phyloP scores from a whole-genome alignment of 73 alveolate genomes.

The Halteria grandinella region DNA sequence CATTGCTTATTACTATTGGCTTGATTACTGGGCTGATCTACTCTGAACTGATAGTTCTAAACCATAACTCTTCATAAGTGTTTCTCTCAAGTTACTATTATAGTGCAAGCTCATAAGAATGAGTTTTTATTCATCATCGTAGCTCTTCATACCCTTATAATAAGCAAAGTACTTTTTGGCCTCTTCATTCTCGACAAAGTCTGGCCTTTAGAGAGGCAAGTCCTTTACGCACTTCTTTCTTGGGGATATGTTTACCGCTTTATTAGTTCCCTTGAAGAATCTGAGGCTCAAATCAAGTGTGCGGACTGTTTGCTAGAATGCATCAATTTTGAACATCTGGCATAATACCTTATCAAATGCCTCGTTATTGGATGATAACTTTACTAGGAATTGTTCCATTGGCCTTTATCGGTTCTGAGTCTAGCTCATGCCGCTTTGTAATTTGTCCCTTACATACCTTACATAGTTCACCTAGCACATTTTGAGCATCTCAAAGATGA shows the following conservation, averaged over 20 bases:
- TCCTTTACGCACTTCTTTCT: too few species aligned
- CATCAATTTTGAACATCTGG: conserved; percentile 14
- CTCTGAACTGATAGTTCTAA: too few species aligned
- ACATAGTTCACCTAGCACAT: not conserved
- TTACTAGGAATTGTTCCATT: conserved; percentile 6
- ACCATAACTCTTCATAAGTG: too few species aligned
- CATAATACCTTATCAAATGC: not conserved
- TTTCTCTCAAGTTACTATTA: conserved; percentile 5
- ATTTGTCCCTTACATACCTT: not conserved
- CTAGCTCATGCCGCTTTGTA: not conserved
- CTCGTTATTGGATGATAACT: conserved; percentile 27
- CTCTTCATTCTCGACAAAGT: not conserved
- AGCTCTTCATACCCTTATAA: conserved; percentile 6
- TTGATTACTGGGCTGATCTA: too few species aligned
- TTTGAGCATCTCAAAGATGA: not conserved
- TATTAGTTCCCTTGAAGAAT: not conserved
- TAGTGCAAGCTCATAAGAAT: conserved; percentile 8
- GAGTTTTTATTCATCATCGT: conserved; percentile 31
- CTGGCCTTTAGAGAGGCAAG: not conserved
- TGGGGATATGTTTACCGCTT: not conserved
- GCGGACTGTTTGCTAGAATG: not conserved
- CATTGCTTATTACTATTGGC: too few species aligned
- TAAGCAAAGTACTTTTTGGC: not conserved
- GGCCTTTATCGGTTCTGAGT: not conserved
- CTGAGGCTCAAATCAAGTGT: conserved; percentile 36